phyloP scores from a whole-genome alignment of 352 stramenopile genomes.

The Phytophthora niederhauseri region DNA sequence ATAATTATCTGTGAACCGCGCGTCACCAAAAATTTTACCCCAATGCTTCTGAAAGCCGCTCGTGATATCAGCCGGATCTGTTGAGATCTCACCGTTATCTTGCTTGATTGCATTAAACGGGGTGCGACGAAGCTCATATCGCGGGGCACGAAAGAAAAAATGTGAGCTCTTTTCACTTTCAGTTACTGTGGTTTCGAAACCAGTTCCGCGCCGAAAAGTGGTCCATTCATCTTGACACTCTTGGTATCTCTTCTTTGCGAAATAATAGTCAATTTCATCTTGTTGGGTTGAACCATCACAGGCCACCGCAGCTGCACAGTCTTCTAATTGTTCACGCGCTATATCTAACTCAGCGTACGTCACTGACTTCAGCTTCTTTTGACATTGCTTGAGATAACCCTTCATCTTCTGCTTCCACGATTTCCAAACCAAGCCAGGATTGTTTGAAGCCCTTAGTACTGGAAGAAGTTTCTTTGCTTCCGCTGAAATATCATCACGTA shows the following conservation, averaged over 20 bases:
- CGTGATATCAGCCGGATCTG: not conserved
- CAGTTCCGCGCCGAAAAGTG: not conserved
- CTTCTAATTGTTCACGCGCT: conserved; percentile 3
- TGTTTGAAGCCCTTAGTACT: not conserved
- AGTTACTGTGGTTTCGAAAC: not conserved
- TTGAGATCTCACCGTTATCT: not conserved
- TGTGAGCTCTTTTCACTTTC: not conserved
- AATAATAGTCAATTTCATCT: conserved; percentile 7
- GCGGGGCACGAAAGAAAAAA: not conserved
- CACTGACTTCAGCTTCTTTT: not conserved
- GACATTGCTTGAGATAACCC: conserved; percentile 7
- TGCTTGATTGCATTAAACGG: not conserved
- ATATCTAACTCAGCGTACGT: too few species aligned
- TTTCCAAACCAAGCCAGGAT: conserved; percentile 12
- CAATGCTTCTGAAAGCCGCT: not conserved
- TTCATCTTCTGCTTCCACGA: conserved; percentile 15
- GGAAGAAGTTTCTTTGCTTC: not conserved
- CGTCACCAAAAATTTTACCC: not conserved
- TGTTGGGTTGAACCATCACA: not conserved
- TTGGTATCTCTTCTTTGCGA: not conserved
- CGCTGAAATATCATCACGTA: conserved; percentile 3
- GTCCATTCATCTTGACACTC: conserved; percentile 3
- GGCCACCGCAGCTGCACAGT: conserved; percentile 7
- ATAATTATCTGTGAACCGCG: not conserved
- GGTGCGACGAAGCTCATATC: not conserved